Percentiles rank a stretch among this genome's conserved stretches.
These are phyloP conservation scores for Sanghuangporus sanghuang DNA, from an alignment of 1,284 basidiomycete species.

Conservation along the genomic window DNA sequence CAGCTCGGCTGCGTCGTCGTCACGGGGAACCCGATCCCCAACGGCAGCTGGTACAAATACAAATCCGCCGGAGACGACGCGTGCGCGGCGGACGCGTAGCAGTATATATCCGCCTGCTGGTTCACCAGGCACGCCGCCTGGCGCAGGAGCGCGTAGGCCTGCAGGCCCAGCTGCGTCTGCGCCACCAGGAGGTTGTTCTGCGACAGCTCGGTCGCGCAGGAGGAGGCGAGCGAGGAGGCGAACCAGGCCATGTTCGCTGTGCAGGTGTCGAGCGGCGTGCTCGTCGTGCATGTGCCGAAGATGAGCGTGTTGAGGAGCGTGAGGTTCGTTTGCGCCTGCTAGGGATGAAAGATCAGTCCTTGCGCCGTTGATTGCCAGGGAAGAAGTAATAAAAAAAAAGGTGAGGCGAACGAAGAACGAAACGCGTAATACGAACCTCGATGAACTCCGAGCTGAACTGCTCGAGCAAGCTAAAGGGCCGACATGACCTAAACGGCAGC, in stretches of 20 bases:
- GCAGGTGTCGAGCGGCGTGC: slow-evolving; percentile 43
- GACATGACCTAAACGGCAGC: slow-evolving; percentile 57
- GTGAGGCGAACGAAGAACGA: slow-evolving; percentile 4
- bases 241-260: slow-evolving; percentile 59
- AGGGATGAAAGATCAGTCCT: slow-evolving; percentile 1
- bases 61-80: slow-evolving; percentile 51
- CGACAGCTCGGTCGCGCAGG: slow-evolving; percentile 50
- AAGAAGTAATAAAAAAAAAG: slow-evolving; percentile 6
- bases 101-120: slow-evolving; percentile 54
- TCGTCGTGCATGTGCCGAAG: slow-evolving; percentile 74
- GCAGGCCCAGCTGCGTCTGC: slow-evolving; percentile 47
- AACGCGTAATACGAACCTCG: slow-evolving; percentile 34
- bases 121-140: slow-evolving; percentile 50
- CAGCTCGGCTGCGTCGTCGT: slow-evolving; percentile 45
- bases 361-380: background rate
- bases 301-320: slow-evolving; percentile 61
- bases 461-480: slow-evolving; percentile 70
- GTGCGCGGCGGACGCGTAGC: slow-evolving; percentile 59
- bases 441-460: slow-evolving; percentile 55
- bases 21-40: slow-evolving; percentile 44
- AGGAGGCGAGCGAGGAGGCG: slow-evolving; percentile 37
- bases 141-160: slow-evolving; percentile 55
- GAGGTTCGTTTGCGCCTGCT: slow-evolving; percentile 59
- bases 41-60: slow-evolving; percentile 61
- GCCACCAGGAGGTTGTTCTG: slow-evolving; percentile 41